Percentiles rank a stretch among this genome's conserved stretches.
These are phyloP conservation scores for Elongisporangium prolatum DNA, from an alignment of 352 stramenopile species.

Conservation along the genomic window DNA sequence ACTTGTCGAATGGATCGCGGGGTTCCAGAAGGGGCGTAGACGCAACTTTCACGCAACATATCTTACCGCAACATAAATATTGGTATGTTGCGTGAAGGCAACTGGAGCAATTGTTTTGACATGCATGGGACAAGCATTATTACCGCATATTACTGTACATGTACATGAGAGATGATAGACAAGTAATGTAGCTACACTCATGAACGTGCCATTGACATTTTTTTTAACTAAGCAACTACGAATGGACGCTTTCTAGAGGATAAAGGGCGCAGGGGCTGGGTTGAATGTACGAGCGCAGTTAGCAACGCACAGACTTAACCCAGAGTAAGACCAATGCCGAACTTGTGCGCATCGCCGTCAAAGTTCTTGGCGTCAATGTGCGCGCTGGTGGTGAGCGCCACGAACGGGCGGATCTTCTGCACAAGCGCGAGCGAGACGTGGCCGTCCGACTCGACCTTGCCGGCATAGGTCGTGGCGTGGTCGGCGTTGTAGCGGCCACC, in stretches of 20 bases:
- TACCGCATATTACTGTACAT: no score
- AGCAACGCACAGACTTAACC: conserved; percentile 39
- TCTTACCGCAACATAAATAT: not conserved
- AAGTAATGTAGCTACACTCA: not conserved
- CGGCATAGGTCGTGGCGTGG: conserved; percentile 76
- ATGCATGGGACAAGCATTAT: not conserved
- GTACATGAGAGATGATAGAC: not conserved
- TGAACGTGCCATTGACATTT: not conserved
- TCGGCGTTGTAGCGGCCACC: conserved; percentile 81
- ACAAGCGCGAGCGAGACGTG: conserved; percentile 81
- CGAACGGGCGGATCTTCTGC: conserved; percentile 84
- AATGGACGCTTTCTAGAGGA: not conserved
- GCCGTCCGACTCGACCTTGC: conserved; percentile 85
- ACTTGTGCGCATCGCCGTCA: conserved; percentile 88
- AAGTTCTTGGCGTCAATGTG: conserved; percentile 91
- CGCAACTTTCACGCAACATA: conserved; percentile 1
- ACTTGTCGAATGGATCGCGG: not conserved
- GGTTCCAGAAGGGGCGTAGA: not conserved
- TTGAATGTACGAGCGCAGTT: not conserved
- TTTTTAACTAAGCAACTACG: not conserved
- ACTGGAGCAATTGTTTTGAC: not conserved
- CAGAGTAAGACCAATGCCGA: conserved; percentile 84
- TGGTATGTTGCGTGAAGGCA: not conserved
- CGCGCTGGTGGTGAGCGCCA: conserved; percentile 77
- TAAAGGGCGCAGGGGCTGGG: not conserved